Conservation (phyloP, 2,329 filamentous ascomycete species). For the Scedosporium minutisporum region DNA sequence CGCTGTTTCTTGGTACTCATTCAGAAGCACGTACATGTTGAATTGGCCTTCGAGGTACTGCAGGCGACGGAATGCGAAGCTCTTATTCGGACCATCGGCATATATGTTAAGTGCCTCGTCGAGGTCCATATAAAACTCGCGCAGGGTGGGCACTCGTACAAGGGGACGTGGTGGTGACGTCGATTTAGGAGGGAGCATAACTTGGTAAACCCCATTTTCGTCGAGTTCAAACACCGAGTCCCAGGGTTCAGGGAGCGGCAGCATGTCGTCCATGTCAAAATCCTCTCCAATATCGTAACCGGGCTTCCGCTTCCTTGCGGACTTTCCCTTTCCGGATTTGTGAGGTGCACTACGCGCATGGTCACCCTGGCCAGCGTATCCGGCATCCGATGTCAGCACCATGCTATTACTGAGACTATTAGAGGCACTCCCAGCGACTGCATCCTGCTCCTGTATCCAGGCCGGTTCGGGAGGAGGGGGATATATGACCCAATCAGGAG, state of each 20-base stretch:
- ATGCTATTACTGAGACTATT: slow-evolving; percentile 40
- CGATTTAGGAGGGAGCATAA: slow-evolving; percentile 59
- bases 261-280: slow-evolving; percentile 70
- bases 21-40: slow-evolving; percentile 84
- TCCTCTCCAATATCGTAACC: slow-evolving; percentile 88
- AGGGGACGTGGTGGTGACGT: slow-evolving; percentile 53
- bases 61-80: slow-evolving; percentile 87
- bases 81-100: slow-evolving; percentile 91
- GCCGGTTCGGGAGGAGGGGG: slow-evolving; percentile 85
- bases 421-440: slow-evolving; percentile 17
- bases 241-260: slow-evolving; percentile 62
- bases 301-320: slow-evolving; percentile 59
- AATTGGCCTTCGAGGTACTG: slow-evolving; percentile 97
- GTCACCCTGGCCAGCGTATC: slow-evolving; percentile 11
- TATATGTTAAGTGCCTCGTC: slow-evolving; percentile 82
- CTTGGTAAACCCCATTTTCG: slow-evolving; percentile 79
- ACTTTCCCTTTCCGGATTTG: slow-evolving; percentile 12
- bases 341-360: slow-evolving; percentile 14
- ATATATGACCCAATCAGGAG: slow-evolving; percentile 76
- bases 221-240: slow-evolving; percentile 73
- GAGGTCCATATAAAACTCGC: slow-evolving; percentile 93
- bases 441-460: slow-evolving; percentile 55
- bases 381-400: slow-evolving; percentile 18
- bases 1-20: slow-evolving; percentile 95
- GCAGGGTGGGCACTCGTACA: slow-evolving; percentile 77